Evolutionary conservation across 352 stramenopile species (phyloP), one percentile per base, ranked within the genome.

Genomic region (Globisporangium splendens): DNA sequence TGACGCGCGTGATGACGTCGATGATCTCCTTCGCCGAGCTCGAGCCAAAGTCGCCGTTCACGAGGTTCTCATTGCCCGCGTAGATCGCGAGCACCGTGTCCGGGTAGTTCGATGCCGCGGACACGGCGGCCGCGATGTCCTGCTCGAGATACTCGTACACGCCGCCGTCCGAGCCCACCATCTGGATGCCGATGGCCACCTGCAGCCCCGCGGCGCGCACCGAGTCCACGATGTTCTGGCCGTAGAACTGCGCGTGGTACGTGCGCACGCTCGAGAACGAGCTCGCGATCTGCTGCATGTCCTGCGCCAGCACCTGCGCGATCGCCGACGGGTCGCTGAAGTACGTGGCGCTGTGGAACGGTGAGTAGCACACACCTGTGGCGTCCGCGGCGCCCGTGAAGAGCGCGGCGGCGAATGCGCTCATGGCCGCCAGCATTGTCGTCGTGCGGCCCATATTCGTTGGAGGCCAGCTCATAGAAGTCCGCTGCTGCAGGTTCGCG

Each of bases 21-120:
- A 74, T 50, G 50, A 77, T 62, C 33, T 77, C 52, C 14, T 54
- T 31, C 17, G 56, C 65, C 54, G 61, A 65, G 50, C 41, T 65
- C 11, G 44, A 47, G 38, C 66, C 68, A 53, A 63, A 68, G 48
- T 59, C 55, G 22, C 47, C 56, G 57, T 75, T 73, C 49, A 64
- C 24, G 20, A 79, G 60, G 56, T 79, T 73, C 46, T 79, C 71
- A 44, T 79, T 79, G 28, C 68, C 68, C 39, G 70, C 66, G 59
- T 74, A 75, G 52, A 79, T 65, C 31, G 68, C 66, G 10, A 50
- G 24, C 22, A 79, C 67, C n/a, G 51, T 54, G 22, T 47, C 44
- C 10, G 62, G 68, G 63, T 79, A 56, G 13, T 43, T 53, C 41
- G 61, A 59, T 33, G 61, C 63, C 24, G 65, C 71, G 5, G 61